These are phyloP conservation scores for Aureobasidium pullulans DNA, from an alignment of 2,329 filamentous ascomycete species.

Conservation along the genomic window DNA sequence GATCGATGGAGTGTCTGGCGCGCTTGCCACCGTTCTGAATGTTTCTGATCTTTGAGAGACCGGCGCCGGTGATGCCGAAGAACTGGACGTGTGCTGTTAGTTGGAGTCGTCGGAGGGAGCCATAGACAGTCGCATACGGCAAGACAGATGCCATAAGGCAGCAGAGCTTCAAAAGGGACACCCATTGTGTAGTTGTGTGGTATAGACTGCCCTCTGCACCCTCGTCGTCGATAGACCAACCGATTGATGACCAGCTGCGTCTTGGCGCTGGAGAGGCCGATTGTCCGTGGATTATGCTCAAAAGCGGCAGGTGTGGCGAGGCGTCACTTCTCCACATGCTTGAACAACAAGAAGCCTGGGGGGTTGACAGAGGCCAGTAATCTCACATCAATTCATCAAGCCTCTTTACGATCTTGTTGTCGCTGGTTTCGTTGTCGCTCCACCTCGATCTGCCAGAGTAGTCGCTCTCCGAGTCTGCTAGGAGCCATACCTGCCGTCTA, in stretches of 20 bases:
- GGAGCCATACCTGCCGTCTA: neutral
- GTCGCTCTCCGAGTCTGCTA: neutral
- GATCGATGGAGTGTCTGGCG: conserved; percentile 51
- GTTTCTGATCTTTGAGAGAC: conserved; percentile 50
- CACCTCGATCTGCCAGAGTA: neutral
- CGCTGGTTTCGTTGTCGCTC: neutral
- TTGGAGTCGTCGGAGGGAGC: conserved; percentile 6
- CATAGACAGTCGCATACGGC: conserved; percentile 39
- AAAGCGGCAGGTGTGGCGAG: neutral
- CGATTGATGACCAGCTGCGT: conserved; percentile 7
- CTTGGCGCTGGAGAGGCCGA: neutral
- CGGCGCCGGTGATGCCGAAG: conserved; percentile 53
- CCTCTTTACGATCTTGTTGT: neutral
- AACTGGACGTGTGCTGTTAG: conserved; percentile 37
- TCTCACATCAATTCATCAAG: neutral
- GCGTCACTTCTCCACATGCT: conserved; percentile 5
- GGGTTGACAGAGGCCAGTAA: neutral
- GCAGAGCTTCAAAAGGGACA: conserved; percentile 58
- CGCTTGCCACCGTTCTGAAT: conserved; percentile 58
- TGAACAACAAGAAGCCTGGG: neutral
- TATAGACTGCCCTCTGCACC: neutral
- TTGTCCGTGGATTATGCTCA: neutral
- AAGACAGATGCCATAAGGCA: conserved; percentile 58
- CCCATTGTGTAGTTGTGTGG: conserved; percentile 42
- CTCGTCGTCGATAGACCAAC: neutral